Evolutionary conservation across 202 grass and related monocot genomes (phyloP), one percentile per base, ranked within the genome.

Genomic region (Panicum virgatum): DNA sequence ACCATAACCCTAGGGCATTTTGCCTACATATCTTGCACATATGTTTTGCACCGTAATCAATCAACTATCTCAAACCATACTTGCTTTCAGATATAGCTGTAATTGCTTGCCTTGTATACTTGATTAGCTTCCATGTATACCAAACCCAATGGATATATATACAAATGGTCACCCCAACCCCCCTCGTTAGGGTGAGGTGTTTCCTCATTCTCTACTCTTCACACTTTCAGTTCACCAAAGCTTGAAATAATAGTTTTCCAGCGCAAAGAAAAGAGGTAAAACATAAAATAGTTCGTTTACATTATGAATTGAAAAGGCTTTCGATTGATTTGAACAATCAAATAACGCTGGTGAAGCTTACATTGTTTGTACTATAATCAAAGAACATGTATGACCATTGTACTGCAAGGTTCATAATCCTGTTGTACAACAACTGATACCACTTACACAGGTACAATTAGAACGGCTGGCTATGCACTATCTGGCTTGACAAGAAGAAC

Each of bases 371-470:
- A 61, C n/a, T 54, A 73, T 61, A 22, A 77, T 77, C 79, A 76
- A 70, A 18, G 50, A 62, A 62, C 72, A 82, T 82, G 62, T 69
- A 76, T 76, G 63, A 43, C 52, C 62, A 82, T 82, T 82, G 43
- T 62, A 82, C 53, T 48, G 5, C 64, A 40, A 59, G 36, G 22
- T 12, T 45, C 71, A 69, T 76, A 63, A 46, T 82, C 59, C 53
- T 54, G 40, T 61, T 77, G 85, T 87, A 82, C 85, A 87, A 80
- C 69, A 76, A 71, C 29, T 82, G 70, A 81, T 51, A 76, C 62
- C 62, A 62, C 51, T 43, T 36, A 63, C 62, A 53, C n/a, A 29
- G 72, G 63, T 82, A 82, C 85, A 87, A 48, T 30, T 86, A 77
- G 50, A 87, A 82, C 18, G 25, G 71, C 53, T 62, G 56, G 62